Percentiles rank a stretch among this genome's conserved stretches.
Conservation (phyloP, 164 flowering plant species). For the Kalanchoe fedtschenkoi region DNA sequence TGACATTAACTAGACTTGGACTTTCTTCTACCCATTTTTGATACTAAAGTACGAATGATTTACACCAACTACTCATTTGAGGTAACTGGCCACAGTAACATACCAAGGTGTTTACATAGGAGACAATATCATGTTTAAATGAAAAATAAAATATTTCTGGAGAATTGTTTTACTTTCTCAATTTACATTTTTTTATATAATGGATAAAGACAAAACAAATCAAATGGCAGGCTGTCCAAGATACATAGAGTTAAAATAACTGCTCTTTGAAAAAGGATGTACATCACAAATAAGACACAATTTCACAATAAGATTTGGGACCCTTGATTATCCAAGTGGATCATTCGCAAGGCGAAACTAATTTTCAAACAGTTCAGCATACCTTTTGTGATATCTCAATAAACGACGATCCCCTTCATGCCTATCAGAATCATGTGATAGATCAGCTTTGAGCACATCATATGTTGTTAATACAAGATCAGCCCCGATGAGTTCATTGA, state of each 20-base stretch:
- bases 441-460: constrained; percentile 87
- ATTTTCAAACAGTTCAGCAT: neutral
- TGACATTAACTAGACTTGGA: too few species aligned
- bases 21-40: too few species aligned
- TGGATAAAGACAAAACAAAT: too few species aligned
- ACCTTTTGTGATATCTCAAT: constrained; percentile 92
- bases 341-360: neutral
- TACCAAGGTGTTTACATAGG: neutral
- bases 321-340: neutral
- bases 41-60: neutral
- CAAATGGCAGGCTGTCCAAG: neutral
- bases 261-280: neutral
- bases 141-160: too few species aligned
- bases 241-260: neutral
- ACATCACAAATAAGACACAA: neutral
- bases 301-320: neutral
- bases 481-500: constrained; percentile 54
- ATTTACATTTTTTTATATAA: too few species aligned
- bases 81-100: neutral
- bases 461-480: constrained; percentile 91
- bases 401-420: constrained; percentile 82
- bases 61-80: neutral
- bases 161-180: too few species aligned
- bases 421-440: constrained; percentile 85
- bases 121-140: too few species aligned